phyloP scores from a whole-genome alignment of 2,329 filamentous ascomycete species.

The Stachybotrys chlorohalonatus region DNA sequence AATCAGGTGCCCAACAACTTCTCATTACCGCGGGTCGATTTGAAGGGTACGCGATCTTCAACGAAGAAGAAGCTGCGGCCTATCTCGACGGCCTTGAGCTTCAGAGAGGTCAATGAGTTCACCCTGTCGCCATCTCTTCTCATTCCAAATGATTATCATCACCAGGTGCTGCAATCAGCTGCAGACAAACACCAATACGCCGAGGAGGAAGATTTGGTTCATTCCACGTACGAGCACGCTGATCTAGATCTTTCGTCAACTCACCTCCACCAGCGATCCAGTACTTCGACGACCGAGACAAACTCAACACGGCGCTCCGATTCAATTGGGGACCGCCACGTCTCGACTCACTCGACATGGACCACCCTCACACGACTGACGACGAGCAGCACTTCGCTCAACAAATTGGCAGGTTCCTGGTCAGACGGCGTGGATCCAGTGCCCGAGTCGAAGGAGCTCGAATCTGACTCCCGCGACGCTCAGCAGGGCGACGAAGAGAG shows the following conservation, averaged over 20 bases:
- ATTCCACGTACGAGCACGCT: constrained; percentile 11
- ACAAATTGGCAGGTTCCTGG: constrained; percentile 21
- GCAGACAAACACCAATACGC: constrained; percentile 16
- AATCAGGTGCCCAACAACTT: constrained; percentile 38
- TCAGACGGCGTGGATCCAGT: constrained; percentile 21
- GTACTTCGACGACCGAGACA: constrained; percentile 46
- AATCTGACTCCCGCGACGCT: constrained; percentile 1
- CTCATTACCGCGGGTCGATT: constrained; percentile 35
- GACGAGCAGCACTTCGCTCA: constrained; percentile 38
- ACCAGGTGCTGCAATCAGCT: constrained; percentile 36
- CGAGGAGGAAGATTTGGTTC: constrained; percentile 22
- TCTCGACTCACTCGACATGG: constrained; percentile 43
- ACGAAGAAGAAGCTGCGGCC: constrained; percentile 25
- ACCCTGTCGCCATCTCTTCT: constrained; percentile 52
- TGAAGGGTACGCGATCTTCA: constrained; percentile 18
- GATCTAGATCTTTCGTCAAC: constrained; percentile 8
- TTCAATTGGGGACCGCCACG: constrained; percentile 41
- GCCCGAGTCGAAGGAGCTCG: constrained; percentile 7
- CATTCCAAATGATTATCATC: constrained; percentile 50
- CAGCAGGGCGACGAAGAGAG: constrained; percentile 12
- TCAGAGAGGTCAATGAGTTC: constrained; percentile 51
- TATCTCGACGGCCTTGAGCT: constrained; percentile 42
- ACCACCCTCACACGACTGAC: constrained; percentile 47
- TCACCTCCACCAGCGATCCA: constrained; percentile 34
- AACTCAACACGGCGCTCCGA: constrained; percentile 36